These are phyloP conservation scores for Hydrangea macrophylla DNA, from an alignment of 148 eudicot species.

Conservation along the genomic window DNA sequence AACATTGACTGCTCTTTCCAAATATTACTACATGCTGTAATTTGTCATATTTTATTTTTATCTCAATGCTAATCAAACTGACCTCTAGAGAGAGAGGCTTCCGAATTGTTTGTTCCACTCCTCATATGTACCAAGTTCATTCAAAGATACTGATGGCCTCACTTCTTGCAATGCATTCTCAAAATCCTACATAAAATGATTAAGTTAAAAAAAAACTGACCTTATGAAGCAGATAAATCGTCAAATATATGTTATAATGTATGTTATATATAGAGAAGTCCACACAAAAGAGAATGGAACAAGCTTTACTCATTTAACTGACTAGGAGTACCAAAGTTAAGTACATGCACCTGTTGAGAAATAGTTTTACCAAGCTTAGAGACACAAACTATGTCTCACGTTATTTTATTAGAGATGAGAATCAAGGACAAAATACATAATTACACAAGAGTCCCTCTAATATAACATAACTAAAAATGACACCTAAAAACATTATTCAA, in stretches of 20 bases:
- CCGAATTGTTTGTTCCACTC: constrained; percentile 94
- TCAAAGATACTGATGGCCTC: constrained; percentile 86
- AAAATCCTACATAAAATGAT: constrained; percentile 57
- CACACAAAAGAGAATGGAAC: neutral
- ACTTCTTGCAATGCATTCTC: constrained; percentile 85
- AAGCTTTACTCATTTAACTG: neutral
- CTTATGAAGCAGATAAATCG: no score
- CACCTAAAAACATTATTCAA: no score
- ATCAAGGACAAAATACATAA: no score
- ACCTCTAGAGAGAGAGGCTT: constrained; percentile 63
- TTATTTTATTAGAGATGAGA: no score
- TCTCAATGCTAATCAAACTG: neutral
- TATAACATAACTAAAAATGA: no score
- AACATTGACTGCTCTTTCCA: neutral
- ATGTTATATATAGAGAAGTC: no score
- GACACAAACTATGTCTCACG: no score
- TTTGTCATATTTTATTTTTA: neutral
- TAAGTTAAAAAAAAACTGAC: neutral
- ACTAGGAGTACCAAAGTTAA: constrained; percentile 2
- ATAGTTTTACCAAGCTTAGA: no score
- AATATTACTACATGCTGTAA: neutral
- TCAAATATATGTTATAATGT: no score
- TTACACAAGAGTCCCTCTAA: no score
- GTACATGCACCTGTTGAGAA: no score
- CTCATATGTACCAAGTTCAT: constrained; percentile 81